Percentiles rank a stretch among this genome's conserved stretches.
These are phyloP conservation scores for Rhododendron simsii DNA, from an alignment of 148 eudicot species.

Conservation along the genomic window DNA sequence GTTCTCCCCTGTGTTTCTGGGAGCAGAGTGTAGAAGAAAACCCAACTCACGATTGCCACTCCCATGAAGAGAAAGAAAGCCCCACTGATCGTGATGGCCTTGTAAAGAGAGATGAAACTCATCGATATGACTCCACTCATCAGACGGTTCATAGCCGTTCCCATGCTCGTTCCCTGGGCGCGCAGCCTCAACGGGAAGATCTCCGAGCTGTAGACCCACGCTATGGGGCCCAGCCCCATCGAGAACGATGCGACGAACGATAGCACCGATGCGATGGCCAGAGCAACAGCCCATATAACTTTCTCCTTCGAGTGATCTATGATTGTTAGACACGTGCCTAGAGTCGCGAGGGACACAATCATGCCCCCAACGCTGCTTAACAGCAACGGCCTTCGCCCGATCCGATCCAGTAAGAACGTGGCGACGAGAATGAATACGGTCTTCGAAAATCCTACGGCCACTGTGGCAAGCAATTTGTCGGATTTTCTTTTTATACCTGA, in stretches of 20 bases:
- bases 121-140: slow-evolving; percentile 32
- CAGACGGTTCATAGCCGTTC: slow-evolving; percentile 25
- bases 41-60: slow-evolving; percentile 27
- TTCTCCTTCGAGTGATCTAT: slow-evolving; percentile 37
- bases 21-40: slow-evolving; percentile 35
- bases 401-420: slow-evolving; percentile 23
- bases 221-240: slow-evolving; percentile 70
- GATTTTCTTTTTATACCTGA: neutral
- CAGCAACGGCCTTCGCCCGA: slow-evolving; percentile 27
- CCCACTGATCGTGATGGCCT: slow-evolving; percentile 36
- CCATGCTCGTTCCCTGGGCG: slow-evolving; percentile 34
- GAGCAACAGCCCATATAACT: slow-evolving; percentile 20
- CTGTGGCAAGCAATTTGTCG: slow-evolving; percentile 16
- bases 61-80: slow-evolving; percentile 36
- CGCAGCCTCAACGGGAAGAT: slow-evolving; percentile 61
- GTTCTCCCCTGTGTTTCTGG: slow-evolving; percentile 48
- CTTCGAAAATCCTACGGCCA: slow-evolving; percentile 28
- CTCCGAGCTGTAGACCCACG: slow-evolving; percentile 81
- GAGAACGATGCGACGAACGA: slow-evolving; percentile 56
- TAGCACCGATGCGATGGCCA: slow-evolving; percentile 34
- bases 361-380: slow-evolving; percentile 18
- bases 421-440: slow-evolving; percentile 29
- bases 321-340: slow-evolving; percentile 38
- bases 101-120: slow-evolving; percentile 37
- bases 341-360: slow-evolving; percentile 33